Evolutionary conservation across 306 rosid genomes (phyloP), one percentile per base, ranked within the genome.

Genomic region (Boehmeria nivea): DNA sequence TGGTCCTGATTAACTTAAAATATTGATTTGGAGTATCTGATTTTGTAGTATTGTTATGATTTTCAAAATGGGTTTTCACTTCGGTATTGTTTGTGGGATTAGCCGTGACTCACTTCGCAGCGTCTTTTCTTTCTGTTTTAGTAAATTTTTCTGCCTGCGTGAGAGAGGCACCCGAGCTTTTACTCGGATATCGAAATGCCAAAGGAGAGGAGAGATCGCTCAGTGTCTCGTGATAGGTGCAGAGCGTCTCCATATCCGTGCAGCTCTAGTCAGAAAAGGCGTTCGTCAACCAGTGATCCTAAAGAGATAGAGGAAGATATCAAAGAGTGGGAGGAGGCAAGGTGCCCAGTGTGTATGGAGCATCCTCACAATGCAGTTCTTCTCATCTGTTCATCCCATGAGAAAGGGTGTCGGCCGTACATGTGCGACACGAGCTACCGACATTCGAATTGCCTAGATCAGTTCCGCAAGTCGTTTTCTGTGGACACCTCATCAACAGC

Each of bases 361-460:
- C 99, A 93, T 63, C 99, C 99, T 44, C 99, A 93, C 72, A 93
- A 87, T 72, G 89, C 96, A 12, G 94, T 93, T 75, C 86, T 93
- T 13, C 96, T 93, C 39, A 73, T 87, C 23, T 93, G 99, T 67
- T 84, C 99, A 21, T 87, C 99, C 24, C 82, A 83, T 51, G 95
- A 79, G 57, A 87, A 81, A 65, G 96, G 99, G 23, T 93, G 96
- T 72, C 96, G 96, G 33, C 96, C 99, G 40, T 93, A 78, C 81
- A 93, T 93, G 99, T 93, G 99, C 59, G 80, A 93, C 77, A 93
- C 99, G 33, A 93, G 99, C 73, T 73, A 82, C 69, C 99, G 99
- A 65, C 99, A 93, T 77, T 93, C 99, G 28, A 93, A 93, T 66
- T 93, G 99, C 69, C 86, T 87, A 25, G 96, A 93, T 76, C 96